phyloP scores from a whole-genome alignment of 345 rosid species.

The Alliaria petiolata region DNA sequence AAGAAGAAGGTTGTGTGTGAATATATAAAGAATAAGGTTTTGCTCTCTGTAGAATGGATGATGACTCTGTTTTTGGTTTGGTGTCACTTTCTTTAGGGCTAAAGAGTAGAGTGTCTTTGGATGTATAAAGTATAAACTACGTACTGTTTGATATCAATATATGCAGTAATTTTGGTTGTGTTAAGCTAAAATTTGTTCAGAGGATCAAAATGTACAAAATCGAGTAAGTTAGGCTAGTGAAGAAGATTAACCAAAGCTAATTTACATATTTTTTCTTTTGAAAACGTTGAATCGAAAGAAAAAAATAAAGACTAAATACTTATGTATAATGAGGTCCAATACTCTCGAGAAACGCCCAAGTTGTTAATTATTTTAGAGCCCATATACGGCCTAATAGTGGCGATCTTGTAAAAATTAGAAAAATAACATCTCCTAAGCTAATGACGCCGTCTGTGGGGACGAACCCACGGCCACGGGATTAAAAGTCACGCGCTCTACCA shows the following conservation, averaged over 20 bases:
- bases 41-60: neutral
- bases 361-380: no score
- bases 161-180: neutral
- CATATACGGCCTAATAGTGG: no score
- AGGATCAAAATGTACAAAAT: no score
- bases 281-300: no score
- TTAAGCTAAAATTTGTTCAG: neutral
- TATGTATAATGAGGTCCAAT: no score
- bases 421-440: no score
- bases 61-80: conserved; percentile 1
- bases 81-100: neutral
- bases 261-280: no score
- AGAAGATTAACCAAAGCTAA: no score
- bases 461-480: neutral
- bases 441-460: neutral
- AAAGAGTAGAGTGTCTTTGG: neutral
- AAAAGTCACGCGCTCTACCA: neutral
- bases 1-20: neutral
- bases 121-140: conserved; percentile 10
- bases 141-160: neutral
- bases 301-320: no score
- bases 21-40: neutral
- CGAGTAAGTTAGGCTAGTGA: no score
- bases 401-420: no score
- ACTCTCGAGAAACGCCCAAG: no score